Conservation (phyloP, 176 grass and related monocot genomes). For the Tuctoria greenei region DNA sequence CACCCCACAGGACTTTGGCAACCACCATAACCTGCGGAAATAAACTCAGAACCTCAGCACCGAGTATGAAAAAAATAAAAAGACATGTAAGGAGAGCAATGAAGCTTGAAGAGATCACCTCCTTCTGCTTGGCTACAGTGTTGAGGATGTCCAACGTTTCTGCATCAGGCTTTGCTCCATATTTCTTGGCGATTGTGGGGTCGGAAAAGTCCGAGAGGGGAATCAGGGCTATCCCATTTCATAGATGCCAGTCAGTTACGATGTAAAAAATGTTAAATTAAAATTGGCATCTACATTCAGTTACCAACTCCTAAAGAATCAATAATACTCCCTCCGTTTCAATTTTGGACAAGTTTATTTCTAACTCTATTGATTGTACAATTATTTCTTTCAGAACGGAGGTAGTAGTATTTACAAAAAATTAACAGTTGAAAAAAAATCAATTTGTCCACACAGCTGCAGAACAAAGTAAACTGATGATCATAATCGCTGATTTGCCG, state of each 20-base stretch:
- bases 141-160: slow-evolving; percentile 84
- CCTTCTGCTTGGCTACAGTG: slow-evolving; percentile 67
- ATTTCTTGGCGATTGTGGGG: slow-evolving; percentile 59
- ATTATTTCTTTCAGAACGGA: no score
- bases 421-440: no score
- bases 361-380: no score
- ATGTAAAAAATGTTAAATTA: background rate
- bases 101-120: no score
- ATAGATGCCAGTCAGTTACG: background rate
- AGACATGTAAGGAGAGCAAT: no score
- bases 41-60: background rate
- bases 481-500: background rate
- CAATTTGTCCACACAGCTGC: background rate
- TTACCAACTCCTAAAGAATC: no score
- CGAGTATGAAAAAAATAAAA: background rate
- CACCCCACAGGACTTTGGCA: slow-evolving; percentile 79
- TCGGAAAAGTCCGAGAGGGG: slow-evolving; percentile 69
- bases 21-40: slow-evolving; percentile 52
- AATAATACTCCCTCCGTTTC: no score
- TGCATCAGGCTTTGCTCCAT: slow-evolving; percentile 78
- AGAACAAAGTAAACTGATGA: background rate
- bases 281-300: background rate
- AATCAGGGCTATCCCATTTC: slow-evolving; percentile 58
- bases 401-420: no score
- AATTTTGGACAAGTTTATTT: no score